Percentiles rank a stretch among this genome's conserved stretches.
phyloP scores from a whole-genome alignment of 352 stramenopile genomes.

The Globisporangium spiculum region DNA sequence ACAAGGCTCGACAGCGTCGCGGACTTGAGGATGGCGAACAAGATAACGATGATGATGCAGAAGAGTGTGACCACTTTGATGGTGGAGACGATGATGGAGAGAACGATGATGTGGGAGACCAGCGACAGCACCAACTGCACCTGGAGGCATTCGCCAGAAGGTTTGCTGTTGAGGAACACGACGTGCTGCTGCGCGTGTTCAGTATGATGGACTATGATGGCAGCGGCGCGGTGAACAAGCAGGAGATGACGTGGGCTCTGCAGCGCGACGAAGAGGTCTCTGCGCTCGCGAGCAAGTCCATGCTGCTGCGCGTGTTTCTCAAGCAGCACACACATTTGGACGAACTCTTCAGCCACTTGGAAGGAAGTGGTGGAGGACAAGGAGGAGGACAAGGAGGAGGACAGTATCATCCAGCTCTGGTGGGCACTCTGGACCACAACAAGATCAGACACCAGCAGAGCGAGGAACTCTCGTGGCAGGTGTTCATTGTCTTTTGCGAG shows the following conservation, averaged over 20 bases:
- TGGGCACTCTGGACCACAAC: background rate
- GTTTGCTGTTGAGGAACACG: constrained; percentile 39
- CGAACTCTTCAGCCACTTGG: constrained; percentile 26
- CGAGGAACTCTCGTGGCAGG: constrained; percentile 47
- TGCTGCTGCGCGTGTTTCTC: constrained; percentile 43
- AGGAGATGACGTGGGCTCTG: constrained; percentile 64
- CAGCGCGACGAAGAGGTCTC: constrained; percentile 58
- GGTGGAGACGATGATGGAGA: background rate
- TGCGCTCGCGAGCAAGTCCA: constrained; percentile 39
- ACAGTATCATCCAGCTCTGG: background rate
- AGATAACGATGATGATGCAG: background rate
- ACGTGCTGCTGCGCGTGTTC: constrained; percentile 45
- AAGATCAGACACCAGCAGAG: background rate
- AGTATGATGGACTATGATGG: constrained; percentile 59
- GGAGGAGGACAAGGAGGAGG: background rate
- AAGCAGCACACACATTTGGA: constrained; percentile 45
- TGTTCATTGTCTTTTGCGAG: constrained; percentile 49
- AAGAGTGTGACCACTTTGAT: background rate
- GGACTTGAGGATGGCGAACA: background rate
- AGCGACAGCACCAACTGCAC: background rate
- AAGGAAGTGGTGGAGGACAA: background rate
- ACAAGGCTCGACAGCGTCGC: background rate
- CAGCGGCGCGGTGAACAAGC: constrained; percentile 61
- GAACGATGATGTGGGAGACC: constrained; percentile 2
- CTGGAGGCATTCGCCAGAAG: constrained; percentile 12